A percentile compares a stretch with the other conserved stretches of the same genome.
phyloP scores from a whole-genome alignment of 208 protist species.

The Blechomonas ayalai region DNA sequence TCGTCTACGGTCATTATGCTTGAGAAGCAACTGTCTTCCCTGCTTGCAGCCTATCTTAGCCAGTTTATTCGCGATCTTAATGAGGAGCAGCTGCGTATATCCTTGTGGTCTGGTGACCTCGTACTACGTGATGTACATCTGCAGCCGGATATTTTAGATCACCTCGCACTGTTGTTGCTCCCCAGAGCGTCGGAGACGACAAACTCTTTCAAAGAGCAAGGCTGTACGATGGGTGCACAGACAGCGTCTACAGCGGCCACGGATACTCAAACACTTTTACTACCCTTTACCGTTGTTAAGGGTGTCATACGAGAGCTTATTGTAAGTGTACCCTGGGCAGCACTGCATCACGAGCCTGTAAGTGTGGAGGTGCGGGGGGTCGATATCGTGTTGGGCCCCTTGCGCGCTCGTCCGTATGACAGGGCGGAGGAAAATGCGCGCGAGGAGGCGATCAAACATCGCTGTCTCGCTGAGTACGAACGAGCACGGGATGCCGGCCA shows the following conservation, averaged over 20 bases:
- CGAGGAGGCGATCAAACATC: conserved; percentile 42
- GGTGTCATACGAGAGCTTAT: conserved; percentile 53
- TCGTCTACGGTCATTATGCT: too few species aligned
- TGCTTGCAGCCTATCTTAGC: conserved; percentile 54
- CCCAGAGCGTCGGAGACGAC: not conserved
- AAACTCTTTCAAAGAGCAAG: not conserved
- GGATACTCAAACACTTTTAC: conserved; percentile 36
- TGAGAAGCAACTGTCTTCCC: conserved; percentile 57
- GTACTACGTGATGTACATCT: conserved; percentile 64
- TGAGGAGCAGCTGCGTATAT: conserved; percentile 66
- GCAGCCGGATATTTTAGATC: conserved; percentile 47
- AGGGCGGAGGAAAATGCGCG: conserved; percentile 47
- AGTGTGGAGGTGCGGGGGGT: conserved; percentile 56
- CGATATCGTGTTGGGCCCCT: conserved; percentile 60
- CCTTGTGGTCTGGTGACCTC: conserved; percentile 74
- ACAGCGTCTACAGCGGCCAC: too few species aligned
- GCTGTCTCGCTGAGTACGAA: conserved; percentile 51
- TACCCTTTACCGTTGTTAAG: conserved; percentile 66
- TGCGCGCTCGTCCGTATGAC: conserved; percentile 40
- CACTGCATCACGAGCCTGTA: conserved; percentile 55
- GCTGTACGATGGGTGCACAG: not conserved
- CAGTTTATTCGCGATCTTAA: conserved; percentile 69
- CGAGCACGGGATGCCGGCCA: too few species aligned
- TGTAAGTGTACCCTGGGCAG: conserved; percentile 72
- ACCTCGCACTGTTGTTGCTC: conserved; percentile 27